These are phyloP conservation scores for Fusarium stilboides DNA, from an alignment of 2,329 filamentous ascomycete genomes.

Conservation along the genomic window DNA sequence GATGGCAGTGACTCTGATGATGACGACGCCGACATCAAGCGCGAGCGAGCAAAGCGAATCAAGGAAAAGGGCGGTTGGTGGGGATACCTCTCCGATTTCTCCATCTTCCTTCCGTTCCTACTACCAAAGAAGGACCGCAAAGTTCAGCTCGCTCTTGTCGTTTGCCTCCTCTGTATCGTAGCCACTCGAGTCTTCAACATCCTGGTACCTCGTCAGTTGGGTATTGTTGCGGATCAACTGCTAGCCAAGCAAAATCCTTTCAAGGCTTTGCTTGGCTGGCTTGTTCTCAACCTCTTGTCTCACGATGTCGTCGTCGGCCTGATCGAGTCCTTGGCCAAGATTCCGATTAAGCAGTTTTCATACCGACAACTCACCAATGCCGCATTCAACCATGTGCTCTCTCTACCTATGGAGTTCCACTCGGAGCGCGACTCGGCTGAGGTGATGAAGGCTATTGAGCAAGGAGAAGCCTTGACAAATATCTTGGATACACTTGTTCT, in stretches of 20 bases:
- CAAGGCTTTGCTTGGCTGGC: conserved; percentile 37
- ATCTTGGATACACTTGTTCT: conserved; percentile 74
- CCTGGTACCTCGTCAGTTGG: conserved; percentile 53
- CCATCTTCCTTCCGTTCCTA: conserved; percentile 52
- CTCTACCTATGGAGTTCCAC: conserved; percentile 80
- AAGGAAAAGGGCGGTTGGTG: conserved; percentile 52
- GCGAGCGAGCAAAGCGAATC: conserved; percentile 48
- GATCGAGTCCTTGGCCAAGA: conserved; percentile 50
- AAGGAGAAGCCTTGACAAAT: conserved; percentile 72
- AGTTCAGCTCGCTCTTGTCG: conserved; percentile 50
- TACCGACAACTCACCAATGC: conserved; percentile 71
- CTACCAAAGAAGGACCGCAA: conserved; percentile 52
- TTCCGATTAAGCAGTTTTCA: conserved; percentile 56
- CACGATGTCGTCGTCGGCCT: conserved; percentile 29
- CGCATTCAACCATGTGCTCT: conserved; percentile 78
- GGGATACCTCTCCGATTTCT: conserved; percentile 52
- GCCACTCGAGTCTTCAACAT: conserved; percentile 50
- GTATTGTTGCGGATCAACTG: conserved; percentile 51
- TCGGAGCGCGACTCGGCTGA: conserved; percentile 75
- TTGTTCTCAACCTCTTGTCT: conserved; percentile 30
- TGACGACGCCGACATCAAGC: conserved; percentile 47
- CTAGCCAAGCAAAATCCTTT: conserved; percentile 44
- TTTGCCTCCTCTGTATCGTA: conserved; percentile 46
- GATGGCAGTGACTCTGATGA: conserved; percentile 43
- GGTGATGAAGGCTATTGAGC: conserved; percentile 75